Evolutionary conservation across 306 rosid species (phyloP), one percentile per base, ranked within the genome.

Genomic region (Corylus heterophylla): DNA sequence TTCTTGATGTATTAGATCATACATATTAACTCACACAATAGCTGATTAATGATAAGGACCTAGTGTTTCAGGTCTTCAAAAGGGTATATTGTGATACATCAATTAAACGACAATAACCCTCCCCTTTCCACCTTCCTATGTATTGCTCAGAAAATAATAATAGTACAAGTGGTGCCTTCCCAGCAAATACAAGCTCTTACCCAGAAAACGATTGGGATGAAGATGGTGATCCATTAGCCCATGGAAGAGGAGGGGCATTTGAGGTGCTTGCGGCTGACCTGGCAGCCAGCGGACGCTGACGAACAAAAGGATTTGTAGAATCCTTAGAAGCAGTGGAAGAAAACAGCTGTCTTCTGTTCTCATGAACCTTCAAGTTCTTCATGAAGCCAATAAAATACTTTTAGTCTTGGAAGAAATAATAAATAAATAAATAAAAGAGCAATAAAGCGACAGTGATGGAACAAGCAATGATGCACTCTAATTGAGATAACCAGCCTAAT

Each of bases 331-430:
- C 88, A 42, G 81, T 50, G n/a, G 98, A 76, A 39, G 98, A 95
- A 88, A 85, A 95, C 85, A 91, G 48, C 66, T 95, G 99, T 54
- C 96, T 95, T 82, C 98, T 88, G 81, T 86, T 93, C 85, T 93
- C 99, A 48, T 93, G 97, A 69, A 89, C 93, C 93, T 91, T 95
- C 92, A 93, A 82, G 82, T 91, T 95, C 99, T 95, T 88, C 87
- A 89, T 3, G 37, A 83, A 69, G 71, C 63, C 47, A 82, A 82
- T 0, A 76, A 52, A 31, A 83, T 12, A 17, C 42, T 10, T 25
- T 84, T 71, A 88, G 78, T 35, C 7, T 56, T 31, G 1, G 1
- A 11, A 12, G 17, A 48, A 73, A 29, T 63, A 20, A 45, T 20
- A 6, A 16, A 9, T 1, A 39, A 39, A 31, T 31, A 31, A 31